Evolutionary conservation across 345 rosid species (phyloP).

Genomic region (Eucalyptus victrix): DNA sequence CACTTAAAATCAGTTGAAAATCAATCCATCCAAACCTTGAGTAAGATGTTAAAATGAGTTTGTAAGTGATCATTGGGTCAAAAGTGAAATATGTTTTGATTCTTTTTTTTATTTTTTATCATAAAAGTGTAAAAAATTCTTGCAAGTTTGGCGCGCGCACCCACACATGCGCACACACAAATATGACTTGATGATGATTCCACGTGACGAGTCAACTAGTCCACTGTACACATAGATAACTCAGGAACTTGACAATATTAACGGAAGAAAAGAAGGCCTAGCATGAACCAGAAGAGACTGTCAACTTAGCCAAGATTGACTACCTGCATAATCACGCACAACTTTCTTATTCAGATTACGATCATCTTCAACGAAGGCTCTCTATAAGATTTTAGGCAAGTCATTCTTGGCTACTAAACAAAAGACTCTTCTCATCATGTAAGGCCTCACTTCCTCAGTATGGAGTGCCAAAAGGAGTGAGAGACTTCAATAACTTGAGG

Average conservation of each 20-base stretch:
- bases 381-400: conserved; percentile 4
- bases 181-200: not conserved
- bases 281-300: conserved; percentile 17
- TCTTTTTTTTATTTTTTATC: too few species aligned
- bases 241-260: not conserved
- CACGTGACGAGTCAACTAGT: not conserved
- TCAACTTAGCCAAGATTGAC: conserved; percentile 23
- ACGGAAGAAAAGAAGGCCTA: conserved; percentile 20
- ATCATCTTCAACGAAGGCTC: not conserved
- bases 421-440: conserved; percentile 11
- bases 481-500: not conserved
- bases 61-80: not conserved
- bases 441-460: conserved; percentile 4
- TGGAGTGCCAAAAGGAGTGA: not conserved
- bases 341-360: not conserved
- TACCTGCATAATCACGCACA: conserved; percentile 3
- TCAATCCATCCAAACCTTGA: not conserved
- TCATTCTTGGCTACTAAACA: conserved; percentile 22
- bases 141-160: too few species aligned
- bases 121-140: not conserved
- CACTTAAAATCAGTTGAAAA: not conserved
- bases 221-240: not conserved
- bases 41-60: not conserved
- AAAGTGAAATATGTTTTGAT: too few species aligned
- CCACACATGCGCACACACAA: too few species aligned